These are phyloP conservation scores for Pouteria campechiana DNA, from an alignment of 179 eudicot species.

Conservation along the genomic window DNA sequence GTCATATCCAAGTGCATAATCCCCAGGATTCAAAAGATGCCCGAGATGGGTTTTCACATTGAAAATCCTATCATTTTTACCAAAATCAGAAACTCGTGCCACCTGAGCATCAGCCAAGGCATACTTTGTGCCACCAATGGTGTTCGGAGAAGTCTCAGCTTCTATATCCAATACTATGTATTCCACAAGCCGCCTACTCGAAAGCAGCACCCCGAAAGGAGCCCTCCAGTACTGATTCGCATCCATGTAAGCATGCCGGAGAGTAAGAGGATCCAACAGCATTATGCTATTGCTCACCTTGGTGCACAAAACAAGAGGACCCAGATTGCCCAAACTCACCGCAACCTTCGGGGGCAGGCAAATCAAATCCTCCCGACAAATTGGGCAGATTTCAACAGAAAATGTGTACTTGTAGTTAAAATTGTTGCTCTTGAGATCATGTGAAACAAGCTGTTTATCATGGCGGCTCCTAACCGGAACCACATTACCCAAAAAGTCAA, in stretches of 20 bases:
- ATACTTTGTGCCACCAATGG: constrained; percentile 41
- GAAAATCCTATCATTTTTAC: constrained; percentile 41
- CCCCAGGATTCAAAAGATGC: constrained; percentile 45
- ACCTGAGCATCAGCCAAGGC: constrained; percentile 52
- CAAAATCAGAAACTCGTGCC: constrained; percentile 54
- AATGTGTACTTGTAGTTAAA: constrained; percentile 35
- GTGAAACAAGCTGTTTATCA: constrained; percentile 47
- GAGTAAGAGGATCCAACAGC: constrained; percentile 42
- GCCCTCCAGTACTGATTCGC: constrained; percentile 59
- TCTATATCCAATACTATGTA: constrained; percentile 48
- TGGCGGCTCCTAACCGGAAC: constrained; percentile 32
- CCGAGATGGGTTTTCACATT: constrained; percentile 49
- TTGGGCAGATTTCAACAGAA: constrained; percentile 42
- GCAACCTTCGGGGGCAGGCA: constrained; percentile 50
- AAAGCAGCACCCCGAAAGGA: constrained; percentile 26
- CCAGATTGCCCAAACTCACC: constrained; percentile 32
- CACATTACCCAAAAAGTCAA: constrained; percentile 42
- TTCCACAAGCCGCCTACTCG: constrained; percentile 53
- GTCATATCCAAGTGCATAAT: constrained; percentile 60
- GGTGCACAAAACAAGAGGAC: constrained; percentile 52
- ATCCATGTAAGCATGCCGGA: constrained; percentile 38
- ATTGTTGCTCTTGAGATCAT: constrained; percentile 37
- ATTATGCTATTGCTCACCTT: constrained; percentile 35
- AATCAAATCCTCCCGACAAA: constrained; percentile 50
- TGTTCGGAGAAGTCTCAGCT: constrained; percentile 22